Base-by-base conservation (phyloP, 2,329 filamentous ascomycete species). In the Oidium heveae region DNA sequence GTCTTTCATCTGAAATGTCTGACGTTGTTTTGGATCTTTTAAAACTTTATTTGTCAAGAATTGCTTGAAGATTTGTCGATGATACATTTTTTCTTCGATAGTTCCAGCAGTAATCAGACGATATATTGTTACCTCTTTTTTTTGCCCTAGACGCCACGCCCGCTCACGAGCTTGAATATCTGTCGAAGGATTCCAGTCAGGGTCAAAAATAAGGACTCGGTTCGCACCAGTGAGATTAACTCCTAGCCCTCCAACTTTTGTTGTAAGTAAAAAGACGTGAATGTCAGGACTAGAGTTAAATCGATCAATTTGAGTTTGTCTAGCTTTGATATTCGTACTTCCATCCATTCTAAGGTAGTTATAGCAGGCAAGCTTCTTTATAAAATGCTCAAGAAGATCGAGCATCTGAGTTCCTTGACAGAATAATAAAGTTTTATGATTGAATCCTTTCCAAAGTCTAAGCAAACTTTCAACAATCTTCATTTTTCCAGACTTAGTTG, bases 21-120 rank as follows among this genome's bases (percentile, higher is more conserved):
- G 86, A 22, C 86, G 80, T 66, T 96, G 88, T 63, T 94, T 94
- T 0, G 91, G 87, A 62, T 98, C 89, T 61, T 84, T 88, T 53
- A 98, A 68, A 7, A 98, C 88, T 66, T 96, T 96, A 69, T 96
- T 94, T 3, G 87, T 91, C 58, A 98, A 73, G 64, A 96, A 95
- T 62, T 96, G 89, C 67, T 98, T 98, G 73, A 94, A 98, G 53
- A 98, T 91, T 64, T 98, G 91, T 16, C 93, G 83, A 66, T 98
- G 89, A 59, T 96, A 98, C 33, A 98, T 98, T 70, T 98, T 98
- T 67, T 98, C 91, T 65, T 98, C 91, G 24, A 98, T 98, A 0
- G 93, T 98, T 1, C 91, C 91, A 5, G 89, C 86, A 4, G 86
- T 94, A 84, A 98, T 94, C n/a, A 98, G 74, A 37, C 93, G 83